Conservation (phyloP, 2,329 filamentous ascomycete species). For the Exophiala dermatitidis region DNA sequence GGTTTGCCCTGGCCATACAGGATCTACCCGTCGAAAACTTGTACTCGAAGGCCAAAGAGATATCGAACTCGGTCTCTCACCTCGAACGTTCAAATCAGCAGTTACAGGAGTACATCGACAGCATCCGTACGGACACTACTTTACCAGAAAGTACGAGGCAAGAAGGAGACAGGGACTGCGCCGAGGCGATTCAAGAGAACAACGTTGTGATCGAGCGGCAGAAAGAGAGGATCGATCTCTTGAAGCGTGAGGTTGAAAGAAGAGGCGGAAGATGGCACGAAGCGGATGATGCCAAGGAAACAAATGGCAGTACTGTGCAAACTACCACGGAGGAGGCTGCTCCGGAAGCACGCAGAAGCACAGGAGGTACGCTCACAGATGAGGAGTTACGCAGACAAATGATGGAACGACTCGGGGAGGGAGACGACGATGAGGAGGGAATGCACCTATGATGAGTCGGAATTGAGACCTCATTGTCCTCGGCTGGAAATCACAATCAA, state of each 20-base stretch:
- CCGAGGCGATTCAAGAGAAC: slow-evolving; percentile 54
- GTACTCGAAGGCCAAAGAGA: slow-evolving; percentile 55
- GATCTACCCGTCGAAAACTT: slow-evolving; percentile 52
- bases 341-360: neutral
- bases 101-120: slow-evolving; percentile 45
- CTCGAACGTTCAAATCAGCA: slow-evolving; percentile 52
- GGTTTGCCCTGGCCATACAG: slow-evolving; percentile 50
- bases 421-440: slow-evolving; percentile 32
- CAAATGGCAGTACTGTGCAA: slow-evolving; percentile 10
- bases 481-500: too few species aligned
- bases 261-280: slow-evolving; percentile 50
- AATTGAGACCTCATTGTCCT: neutral
- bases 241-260: slow-evolving; percentile 50
- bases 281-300: slow-evolving; percentile 24
- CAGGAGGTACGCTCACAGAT: slow-evolving; percentile 35
- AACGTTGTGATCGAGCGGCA: slow-evolving; percentile 50
- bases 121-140: slow-evolving; percentile 21
- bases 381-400: slow-evolving; percentile 37
- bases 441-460: slow-evolving; percentile 37
- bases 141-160: slow-evolving; percentile 28
- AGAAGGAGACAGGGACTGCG: slow-evolving; percentile 45
- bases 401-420: slow-evolving; percentile 32
- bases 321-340: neutral
- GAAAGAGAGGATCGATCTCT: slow-evolving; percentile 47
- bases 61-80: slow-evolving; percentile 54